Percentiles rank a stretch among this genome's conserved stretches.
phyloP scores from a whole-genome alignment of 352 stramenopile genomes.

The Thalassiosira hispida region DNA sequence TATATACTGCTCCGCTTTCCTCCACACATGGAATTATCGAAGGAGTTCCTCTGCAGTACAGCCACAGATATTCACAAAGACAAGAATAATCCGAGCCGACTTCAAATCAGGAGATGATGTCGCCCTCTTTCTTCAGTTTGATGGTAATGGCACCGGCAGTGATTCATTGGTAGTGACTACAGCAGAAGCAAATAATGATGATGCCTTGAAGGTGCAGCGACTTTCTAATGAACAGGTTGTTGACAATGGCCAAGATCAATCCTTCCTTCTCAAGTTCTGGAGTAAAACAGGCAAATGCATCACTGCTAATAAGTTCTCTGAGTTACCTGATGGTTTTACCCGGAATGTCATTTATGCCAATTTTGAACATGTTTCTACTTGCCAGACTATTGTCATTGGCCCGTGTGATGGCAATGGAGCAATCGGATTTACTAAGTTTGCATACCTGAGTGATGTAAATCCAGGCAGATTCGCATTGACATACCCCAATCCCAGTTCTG shows the following conservation, averaged over 20 bases:
- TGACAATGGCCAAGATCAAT: not conserved
- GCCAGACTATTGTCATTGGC: not conserved
- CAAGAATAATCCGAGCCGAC: constrained; percentile 12
- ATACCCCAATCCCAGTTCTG: constrained; percentile 16
- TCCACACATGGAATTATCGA: constrained; percentile 38
- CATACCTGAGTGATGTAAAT: constrained; percentile 14
- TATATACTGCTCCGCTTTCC: constrained; percentile 19
- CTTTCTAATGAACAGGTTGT: constrained; percentile 2
- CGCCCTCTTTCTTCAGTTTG: constrained; percentile 16
- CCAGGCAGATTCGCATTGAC: constrained; percentile 27
- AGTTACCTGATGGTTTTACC: not conserved
- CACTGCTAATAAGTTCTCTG: not conserved
- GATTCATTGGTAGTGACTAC: not conserved
- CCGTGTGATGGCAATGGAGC: not conserved
- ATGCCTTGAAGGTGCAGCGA: constrained; percentile 11
- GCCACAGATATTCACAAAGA: constrained; percentile 29
- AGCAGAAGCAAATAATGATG: not conserved
- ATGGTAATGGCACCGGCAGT: not conserved
- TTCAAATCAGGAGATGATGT: constrained; percentile 4
- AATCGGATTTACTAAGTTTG: constrained; percentile 6
- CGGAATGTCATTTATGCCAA: not conserved
- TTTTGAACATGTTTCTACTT: not conserved
- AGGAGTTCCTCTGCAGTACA: not conserved
- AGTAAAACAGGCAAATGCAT: constrained; percentile 7
- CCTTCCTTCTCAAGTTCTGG: constrained; percentile 9